Evolutionary conservation across 2,329 filamentous ascomycete species (phyloP), one percentile per base, ranked within the genome.

Genomic region (Ophiosphaerella korrae): DNA sequence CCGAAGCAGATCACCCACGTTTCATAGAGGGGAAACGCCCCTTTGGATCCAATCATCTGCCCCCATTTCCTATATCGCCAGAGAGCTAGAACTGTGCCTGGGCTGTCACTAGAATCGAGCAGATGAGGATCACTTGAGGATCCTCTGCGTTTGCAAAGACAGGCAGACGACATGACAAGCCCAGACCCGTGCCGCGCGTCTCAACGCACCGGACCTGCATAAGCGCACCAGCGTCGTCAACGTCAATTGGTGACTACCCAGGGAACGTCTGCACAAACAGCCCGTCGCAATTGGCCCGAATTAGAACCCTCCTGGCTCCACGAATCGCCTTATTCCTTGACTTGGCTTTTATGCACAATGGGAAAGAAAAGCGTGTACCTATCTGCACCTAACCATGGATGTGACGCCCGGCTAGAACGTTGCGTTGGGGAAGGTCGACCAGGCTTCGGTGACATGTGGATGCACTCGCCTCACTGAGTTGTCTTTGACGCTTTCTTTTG

Each of bases 161-260:
- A 23, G 32, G 23, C 24, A 7, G 11, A n/a, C n/a, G 14, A 31
- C 14, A 12, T 23, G 21, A 42, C 14, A 37, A 42, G 14, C 37
- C 23, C 31, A 16, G 32, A 33, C 21, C 31, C 33, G 39, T 33
- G 39, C 45, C 45, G 45, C 38, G 45, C 45, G 45, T 48, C 45
- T 48, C 45, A 48, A 48, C 45, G 32, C 24, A 18, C 18, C 21
- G 45, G 45, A 48, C 45, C 45, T 48, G 45, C 45, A 48, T 48
- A 48, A 48, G 45, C 42, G 45, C 39, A 24, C 23, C 44, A 23
- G 42, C 42, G 21, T 16, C 26, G 40, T 13, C 34, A 45, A 38
- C 14, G 34, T 34, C 37, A 5, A 46, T 40, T 46, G 44, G 44
- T 24, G 44, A 40, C 24, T 37, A 13, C 24, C 35, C 7, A 39